These are phyloP conservation scores for Phyllostachys edulis DNA, from an alignment of 176 grass and related monocot species.

Conservation along the genomic window DNA sequence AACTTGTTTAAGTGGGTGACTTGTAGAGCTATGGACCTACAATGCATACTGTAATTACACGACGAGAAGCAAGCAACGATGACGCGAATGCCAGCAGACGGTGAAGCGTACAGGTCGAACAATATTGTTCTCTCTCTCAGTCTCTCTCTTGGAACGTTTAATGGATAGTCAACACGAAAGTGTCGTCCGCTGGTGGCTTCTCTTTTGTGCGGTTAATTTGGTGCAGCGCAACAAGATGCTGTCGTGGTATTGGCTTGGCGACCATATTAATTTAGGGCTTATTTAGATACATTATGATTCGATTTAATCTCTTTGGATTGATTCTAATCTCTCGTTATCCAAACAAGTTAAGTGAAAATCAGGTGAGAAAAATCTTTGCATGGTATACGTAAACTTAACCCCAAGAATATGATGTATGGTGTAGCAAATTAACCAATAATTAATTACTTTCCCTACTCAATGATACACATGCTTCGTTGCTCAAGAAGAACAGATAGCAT, in stretches of 20 bases:
- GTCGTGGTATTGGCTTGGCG: neutral
- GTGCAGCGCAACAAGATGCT: neutral
- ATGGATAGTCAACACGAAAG: constrained; percentile 16
- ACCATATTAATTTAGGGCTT: neutral
- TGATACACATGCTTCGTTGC: neutral
- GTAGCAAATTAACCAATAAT: neutral
- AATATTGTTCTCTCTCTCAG: no score
- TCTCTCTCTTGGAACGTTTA: neutral
- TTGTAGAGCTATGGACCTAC: no score
- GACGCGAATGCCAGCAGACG: neutral
- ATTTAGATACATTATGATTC: no score
- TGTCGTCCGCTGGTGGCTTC: neutral
- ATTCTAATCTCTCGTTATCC: no score
- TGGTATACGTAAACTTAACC: neutral
- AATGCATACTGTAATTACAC: neutral
- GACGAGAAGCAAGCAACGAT: neutral
- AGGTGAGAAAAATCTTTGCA: neutral
- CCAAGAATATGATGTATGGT: neutral
- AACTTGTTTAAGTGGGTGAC: no score
- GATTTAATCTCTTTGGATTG: no score
- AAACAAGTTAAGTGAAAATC: neutral
- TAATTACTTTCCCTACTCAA: neutral
- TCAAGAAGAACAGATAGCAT: neutral
- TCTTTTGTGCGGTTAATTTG: constrained; percentile 33
- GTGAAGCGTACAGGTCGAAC: neutral